Evolutionary conservation across 1,284 basidiomycete species (phyloP).

Genomic region (Fomitopsis palustris): DNA sequence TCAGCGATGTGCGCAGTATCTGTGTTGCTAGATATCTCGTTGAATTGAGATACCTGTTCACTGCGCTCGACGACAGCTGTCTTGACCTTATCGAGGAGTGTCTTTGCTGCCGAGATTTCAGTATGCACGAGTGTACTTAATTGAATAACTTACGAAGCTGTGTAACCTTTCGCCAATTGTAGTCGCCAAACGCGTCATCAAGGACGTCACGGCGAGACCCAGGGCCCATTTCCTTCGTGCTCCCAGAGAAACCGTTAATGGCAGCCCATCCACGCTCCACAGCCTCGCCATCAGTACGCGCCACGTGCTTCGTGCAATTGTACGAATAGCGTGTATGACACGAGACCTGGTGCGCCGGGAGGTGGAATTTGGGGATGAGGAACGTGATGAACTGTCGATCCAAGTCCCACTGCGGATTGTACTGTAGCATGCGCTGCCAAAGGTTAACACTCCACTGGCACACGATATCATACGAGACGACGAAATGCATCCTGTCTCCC

Average conservation of each 20-base stretch:
- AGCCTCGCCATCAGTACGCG: too few species aligned
- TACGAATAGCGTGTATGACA: slow-evolving; percentile 7
- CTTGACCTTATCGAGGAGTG: background rate
- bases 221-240: slow-evolving; percentile 7
- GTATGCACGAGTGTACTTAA: background rate
- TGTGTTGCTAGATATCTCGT: background rate
- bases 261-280: slow-evolving; percentile 4
- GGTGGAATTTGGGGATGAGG: slow-evolving; percentile 10
- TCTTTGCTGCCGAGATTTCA: background rate
- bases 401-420: background rate
- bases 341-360: slow-evolving; percentile 1
- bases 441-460: slow-evolving; percentile 17
- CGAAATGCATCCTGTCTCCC: background rate
- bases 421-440: background rate
- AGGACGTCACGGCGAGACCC: slow-evolving; percentile 1
- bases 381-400: background rate
- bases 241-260: background rate
- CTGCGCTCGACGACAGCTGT: background rate
- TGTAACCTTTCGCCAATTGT: slow-evolving; percentile 1
- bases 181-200: background rate
- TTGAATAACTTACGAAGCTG: background rate
- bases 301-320: slow-evolving; percentile 4
- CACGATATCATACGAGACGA: slow-evolving; percentile 17
- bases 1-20: background rate
- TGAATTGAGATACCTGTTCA: background rate